Evolutionary conservation across 768 basidiomycete genomes (phyloP).

Genomic region (Butyriboletus loyo): DNA sequence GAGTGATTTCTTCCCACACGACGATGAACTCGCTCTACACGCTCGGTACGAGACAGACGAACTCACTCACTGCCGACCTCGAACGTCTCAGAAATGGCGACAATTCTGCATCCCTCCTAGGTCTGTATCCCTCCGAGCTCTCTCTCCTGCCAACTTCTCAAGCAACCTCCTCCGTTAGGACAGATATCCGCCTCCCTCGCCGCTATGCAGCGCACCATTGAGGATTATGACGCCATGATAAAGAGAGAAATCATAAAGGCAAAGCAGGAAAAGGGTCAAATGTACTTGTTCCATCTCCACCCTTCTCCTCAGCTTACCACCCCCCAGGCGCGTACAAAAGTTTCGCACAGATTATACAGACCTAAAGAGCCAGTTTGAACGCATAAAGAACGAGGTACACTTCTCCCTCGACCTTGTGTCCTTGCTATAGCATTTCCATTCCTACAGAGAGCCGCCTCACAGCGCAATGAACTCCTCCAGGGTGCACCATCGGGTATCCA

Average conservation of each 20-base stretch:
- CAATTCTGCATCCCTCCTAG: constrained; percentile 74
- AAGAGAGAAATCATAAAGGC: constrained; percentile 94
- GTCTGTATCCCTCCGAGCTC: constrained; percentile 42
- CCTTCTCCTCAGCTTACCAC: constrained; percentile 1
- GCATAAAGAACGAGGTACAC: constrained; percentile 55
- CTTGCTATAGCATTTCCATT: not conserved
- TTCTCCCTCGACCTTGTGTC: not conserved
- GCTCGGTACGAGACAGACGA: constrained; percentile 87
- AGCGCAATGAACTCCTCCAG: constrained; percentile 65
- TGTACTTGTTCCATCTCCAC: constrained; percentile 47
- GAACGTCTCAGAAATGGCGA: constrained; percentile 81
- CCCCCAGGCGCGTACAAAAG: constrained; percentile 81
- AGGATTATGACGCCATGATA: constrained; percentile 97
- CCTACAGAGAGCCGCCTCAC: constrained; percentile 52
- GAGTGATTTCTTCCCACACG: not conserved
- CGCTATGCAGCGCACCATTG: constrained; percentile 90
- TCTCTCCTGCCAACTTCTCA: not conserved
- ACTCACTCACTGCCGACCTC: constrained; percentile 83
- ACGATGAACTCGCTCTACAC: constrained; percentile 95
- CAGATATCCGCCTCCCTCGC: constrained; percentile 98
- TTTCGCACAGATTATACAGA: constrained; percentile 86
- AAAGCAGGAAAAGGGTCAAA: constrained; percentile 94
- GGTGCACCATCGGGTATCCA: constrained; percentile 37
- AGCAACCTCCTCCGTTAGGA: constrained; percentile 50
- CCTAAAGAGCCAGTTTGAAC: constrained; percentile 79